Base-by-base conservation (phyloP, 345 rosid genomes). In the Linum lewisii region DNA sequence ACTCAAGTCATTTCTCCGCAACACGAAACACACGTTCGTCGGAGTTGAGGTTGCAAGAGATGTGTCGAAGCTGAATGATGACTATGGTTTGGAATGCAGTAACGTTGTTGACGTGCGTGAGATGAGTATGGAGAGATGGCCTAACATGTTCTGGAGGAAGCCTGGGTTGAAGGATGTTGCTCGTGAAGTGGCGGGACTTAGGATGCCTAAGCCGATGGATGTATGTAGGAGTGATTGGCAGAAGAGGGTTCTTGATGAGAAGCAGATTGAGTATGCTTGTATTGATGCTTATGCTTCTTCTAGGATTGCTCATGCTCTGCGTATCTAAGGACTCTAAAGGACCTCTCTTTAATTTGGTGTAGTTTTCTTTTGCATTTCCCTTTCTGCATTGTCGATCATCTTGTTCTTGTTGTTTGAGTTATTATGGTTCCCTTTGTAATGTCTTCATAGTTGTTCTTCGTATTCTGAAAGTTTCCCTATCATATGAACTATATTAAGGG, bases 281-380 rank as follows among this genome's bases (percentile, higher is more conserved):
- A 66, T 76, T 57, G 79, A 74, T 56, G 73, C 74, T 16, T 68
- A 57, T 69, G 77, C 75, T 62, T 74, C 76, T 5, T 72, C 24
- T 55, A 51, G 54, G 55, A 60, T 72, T 34, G 73, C 71, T 14
- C 51, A 54, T 25, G 54, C 6, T 38, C 58, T 75, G 32, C 25
- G 69, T 38, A 59, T 26, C 32, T 26, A 6, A 26, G n/a, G n/a
- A n/a, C n/a, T n/a, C n/a, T n/a, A n/a, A n/a, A n/a, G n/a, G n/a
- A n/a, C n/a, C n/a, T n/a, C n/a, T n/a, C n/a, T n/a, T n/a, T n/a
- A n/a, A n/a, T n/a, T n/a, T n/a, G n/a, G n/a, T n/a, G n/a, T n/a
- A n/a, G n/a, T n/a, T n/a, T n/a, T n/a, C n/a, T n/a, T n/a, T n/a
- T n/a, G n/a, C n/a, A n/a, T n/a, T n/a, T n/a, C n/a, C n/a, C n/a